Base-by-base conservation (phyloP, 495 filamentous ascomycete genomes). In the Trichoderma parareesei region DNA sequence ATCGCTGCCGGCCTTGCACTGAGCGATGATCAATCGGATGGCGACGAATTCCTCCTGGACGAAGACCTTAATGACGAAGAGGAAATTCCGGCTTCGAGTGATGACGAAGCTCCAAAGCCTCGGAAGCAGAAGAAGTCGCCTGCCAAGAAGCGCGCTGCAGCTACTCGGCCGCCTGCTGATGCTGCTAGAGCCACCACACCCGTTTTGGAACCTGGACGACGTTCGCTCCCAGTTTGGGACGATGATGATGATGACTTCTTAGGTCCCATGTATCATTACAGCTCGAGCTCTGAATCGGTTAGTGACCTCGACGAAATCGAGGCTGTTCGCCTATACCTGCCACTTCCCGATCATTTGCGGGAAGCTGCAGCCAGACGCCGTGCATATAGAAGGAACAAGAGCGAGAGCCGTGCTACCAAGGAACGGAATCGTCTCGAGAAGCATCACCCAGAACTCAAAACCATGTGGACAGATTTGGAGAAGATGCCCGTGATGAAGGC, bases 391-490 rank as follows among this genome's bases (percentile, higher is more conserved):
- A 66, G 55, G 18, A 69, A 67, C 41, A 60, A 18, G 9, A 72
- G 66, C 66, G 69, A 59, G 20, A 68, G 62, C 8, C 71, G 77
- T 46, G 61, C 70, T 33, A 64, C 49, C 59, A 67, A 42, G 1
- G 68, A 72, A 37, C 61, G 71, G 13, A 27, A 59, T 35, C 71
- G 73, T 64, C 85, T 97, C 7, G 89, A 93, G 69, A 74, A 77
- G 8, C 78, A 88, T 44, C 94, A 98, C 73, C 92, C 94, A 1
- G 81, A 83, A 43, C 80, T 98, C 48, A 73, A 69, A 27, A 91
- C 86, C 0, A 94, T 97, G 88, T 98, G 93, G 93, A 75, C 83
- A 4, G 84, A 88, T 38, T 81, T 98, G 1, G 81, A 85, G 71
- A 77, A 85, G 4, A 82, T 86, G 64, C 85, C 90, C 1, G 76